A percentile compares a stretch with the other conserved stretches of the same genome.
Conservation (phyloP, 164 flowering plant species). For the Dillenia suffruticosa region DNA sequence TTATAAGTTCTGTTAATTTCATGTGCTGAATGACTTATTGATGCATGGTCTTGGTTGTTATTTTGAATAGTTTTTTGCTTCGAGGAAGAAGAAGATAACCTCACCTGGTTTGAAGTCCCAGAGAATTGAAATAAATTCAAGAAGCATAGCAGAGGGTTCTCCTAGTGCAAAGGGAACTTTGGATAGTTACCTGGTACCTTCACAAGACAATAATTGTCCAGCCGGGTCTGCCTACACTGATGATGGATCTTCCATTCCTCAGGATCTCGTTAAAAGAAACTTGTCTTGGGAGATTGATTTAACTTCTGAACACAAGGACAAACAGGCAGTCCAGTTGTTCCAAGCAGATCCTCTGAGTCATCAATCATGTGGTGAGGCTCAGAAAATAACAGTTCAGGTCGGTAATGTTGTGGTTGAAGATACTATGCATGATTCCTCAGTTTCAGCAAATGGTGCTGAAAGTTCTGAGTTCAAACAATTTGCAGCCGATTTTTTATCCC, state of each 20-base stretch:
- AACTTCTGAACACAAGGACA: slow-evolving; percentile 15
- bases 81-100: slow-evolving; percentile 59
- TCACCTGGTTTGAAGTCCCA: slow-evolving; percentile 47
- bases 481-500: slow-evolving; percentile 60
- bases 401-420: slow-evolving; percentile 12
- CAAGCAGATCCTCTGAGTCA: slow-evolving; percentile 6
- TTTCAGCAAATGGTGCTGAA: slow-evolving; percentile 13
- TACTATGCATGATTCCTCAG: slow-evolving; percentile 10
- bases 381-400: slow-evolving; percentile 9
- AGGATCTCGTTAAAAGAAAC: slow-evolving; percentile 38
- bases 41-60: not conserved
- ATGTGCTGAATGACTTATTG: too few relatives aligned
- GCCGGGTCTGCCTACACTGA: slow-evolving; percentile 5
- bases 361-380: slow-evolving; percentile 11
- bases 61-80: slow-evolving; percentile 56
- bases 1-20: too few relatives aligned
- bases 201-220: slow-evolving; percentile 26
- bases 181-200: slow-evolving; percentile 46
- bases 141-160: slow-evolving; percentile 33
- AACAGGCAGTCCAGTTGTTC: slow-evolving; percentile 4
- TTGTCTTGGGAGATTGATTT: slow-evolving; percentile 38
- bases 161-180: slow-evolving; percentile 67
- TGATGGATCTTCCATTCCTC: slow-evolving; percentile 11
- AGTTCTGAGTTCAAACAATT: slow-evolving; percentile 55
- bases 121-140: slow-evolving; percentile 33